phyloP scores from a whole-genome alignment of 768 basidiomycete species.

The Cystofilobasidium capitatum region DNA sequence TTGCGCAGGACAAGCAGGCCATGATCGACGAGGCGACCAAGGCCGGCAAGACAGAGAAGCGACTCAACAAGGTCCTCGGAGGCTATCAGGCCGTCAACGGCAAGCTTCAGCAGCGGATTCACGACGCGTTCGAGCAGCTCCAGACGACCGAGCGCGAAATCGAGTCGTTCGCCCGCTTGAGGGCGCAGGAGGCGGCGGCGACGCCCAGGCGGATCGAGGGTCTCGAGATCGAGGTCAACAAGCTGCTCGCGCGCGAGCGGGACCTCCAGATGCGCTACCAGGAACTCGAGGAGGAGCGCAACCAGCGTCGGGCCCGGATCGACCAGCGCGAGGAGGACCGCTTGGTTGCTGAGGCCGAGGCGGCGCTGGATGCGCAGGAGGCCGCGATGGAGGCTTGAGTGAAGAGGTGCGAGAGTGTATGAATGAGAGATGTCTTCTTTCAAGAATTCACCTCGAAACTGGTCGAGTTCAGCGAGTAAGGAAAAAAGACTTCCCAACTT shows the following conservation, averaged over 20 bases:
- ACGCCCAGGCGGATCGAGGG: constrained; percentile 67
- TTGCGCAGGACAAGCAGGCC: constrained; percentile 54
- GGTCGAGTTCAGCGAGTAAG: no score
- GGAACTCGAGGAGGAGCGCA: constrained; percentile 61
- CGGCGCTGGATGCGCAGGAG: constrained; percentile 37
- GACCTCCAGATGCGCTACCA: constrained; percentile 71
- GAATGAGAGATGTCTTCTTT: no score
- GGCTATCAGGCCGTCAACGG: constrained; percentile 75
- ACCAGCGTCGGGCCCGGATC: constrained; percentile 34
- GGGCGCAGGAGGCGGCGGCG: constrained; percentile 58
- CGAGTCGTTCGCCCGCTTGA: constrained; percentile 68
- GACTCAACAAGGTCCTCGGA: constrained; percentile 73
- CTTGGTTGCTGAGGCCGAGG: constrained; percentile 38
- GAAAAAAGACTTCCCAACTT: no score
- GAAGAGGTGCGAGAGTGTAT: no score
- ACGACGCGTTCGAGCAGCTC: constrained; percentile 51
- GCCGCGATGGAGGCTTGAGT: constrained; percentile 13
- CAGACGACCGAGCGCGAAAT: constrained; percentile 58
- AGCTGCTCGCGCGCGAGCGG: constrained; percentile 64
- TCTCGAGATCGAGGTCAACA: constrained; percentile 80
- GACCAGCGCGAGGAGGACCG: constrained; percentile 58
- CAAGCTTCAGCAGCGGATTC: constrained; percentile 44
- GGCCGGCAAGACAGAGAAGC: constrained; percentile 80
- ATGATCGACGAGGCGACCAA: constrained; percentile 75
- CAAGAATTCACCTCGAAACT: no score